A percentile compares a stretch with the other conserved stretches of the same genome.
phyloP scores from a whole-genome alignment of 805 yeast species.

The Sungouiella thailandica region DNA sequence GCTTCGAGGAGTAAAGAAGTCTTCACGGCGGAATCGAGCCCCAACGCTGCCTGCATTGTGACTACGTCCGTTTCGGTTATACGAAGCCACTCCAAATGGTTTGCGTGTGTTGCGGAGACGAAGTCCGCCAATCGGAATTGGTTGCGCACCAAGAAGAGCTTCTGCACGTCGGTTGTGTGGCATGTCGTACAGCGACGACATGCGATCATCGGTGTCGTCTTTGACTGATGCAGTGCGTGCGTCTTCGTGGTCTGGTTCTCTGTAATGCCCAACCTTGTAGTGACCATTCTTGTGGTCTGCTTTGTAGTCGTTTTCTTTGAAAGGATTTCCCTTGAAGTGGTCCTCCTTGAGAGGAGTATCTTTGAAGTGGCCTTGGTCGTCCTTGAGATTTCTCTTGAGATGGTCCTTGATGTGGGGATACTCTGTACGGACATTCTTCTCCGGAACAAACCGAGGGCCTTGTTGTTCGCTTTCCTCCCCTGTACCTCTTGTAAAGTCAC shows the following conservation, averaged over 20 bases:
- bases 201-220: constrained; percentile 4
- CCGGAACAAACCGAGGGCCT: no score
- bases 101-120: constrained; percentile 43
- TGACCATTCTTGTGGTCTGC: constrained; percentile 2
- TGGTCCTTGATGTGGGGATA: no score
- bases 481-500: no score
- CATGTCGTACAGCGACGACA: constrained; percentile 7
- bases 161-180: constrained; percentile 40
- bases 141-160: constrained; percentile 34
- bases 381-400: no score
- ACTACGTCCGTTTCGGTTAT: constrained; percentile 22
- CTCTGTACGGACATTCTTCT: no score
- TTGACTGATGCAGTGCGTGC: constrained; percentile 2
- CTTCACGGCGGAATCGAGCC: constrained; percentile 53
- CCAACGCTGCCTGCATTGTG: constrained; percentile 8
- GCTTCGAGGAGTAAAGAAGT: constrained; percentile 75
- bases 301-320: no score
- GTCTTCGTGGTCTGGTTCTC: constrained; percentile 6
- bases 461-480: not conserved
- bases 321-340: no score
- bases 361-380: no score
- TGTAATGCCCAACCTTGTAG: constrained; percentile 3
- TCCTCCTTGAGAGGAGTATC: no score
- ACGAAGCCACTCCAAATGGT: constrained; percentile 65
- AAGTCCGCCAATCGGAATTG: constrained; percentile 35